Percentiles rank a stretch among this genome's conserved stretches.
phyloP scores from a whole-genome alignment of 176 grass and related monocot species.

The Phoenix dactylifera region DNA sequence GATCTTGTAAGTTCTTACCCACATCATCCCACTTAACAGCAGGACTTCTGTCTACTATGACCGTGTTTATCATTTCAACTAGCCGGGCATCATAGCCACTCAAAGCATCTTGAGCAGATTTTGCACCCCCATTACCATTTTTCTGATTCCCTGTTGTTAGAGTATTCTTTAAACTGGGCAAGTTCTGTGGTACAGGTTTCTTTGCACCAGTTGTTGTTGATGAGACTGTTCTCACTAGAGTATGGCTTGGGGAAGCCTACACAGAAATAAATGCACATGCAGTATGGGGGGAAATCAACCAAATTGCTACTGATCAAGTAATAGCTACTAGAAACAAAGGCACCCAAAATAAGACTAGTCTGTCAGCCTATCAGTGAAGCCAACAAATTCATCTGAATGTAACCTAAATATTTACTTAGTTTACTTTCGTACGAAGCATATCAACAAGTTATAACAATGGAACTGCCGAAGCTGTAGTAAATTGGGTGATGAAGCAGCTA shows the following conservation, averaged over 20 bases:
- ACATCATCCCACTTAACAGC: slow-evolving; percentile 92
- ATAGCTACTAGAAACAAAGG: no score
- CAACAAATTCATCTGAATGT: no score
- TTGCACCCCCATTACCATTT: slow-evolving; percentile 20
- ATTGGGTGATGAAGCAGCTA: no score
- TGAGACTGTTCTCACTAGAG: slow-evolving; percentile 22
- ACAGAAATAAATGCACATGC: neutral
- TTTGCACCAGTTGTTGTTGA: slow-evolving; percentile 9
- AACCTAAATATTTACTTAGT: no score
- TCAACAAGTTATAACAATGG: no score
- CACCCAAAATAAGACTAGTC: no score
- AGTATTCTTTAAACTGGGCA: slow-evolving; percentile 35
- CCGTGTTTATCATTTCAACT: slow-evolving; percentile 91
- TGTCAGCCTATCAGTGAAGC: no score
- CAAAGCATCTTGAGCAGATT: slow-evolving; percentile 35
- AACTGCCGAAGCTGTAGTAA: no score
- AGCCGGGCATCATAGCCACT: slow-evolving; percentile 44
- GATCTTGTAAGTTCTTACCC: slow-evolving; percentile 39
- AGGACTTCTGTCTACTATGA: slow-evolving; percentile 89
- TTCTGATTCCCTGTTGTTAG: slow-evolving; percentile 29
- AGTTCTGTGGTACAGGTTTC: slow-evolving; percentile 25
- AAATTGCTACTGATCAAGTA: neutral
- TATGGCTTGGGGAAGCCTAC: slow-evolving; percentile 28
- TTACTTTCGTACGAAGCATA: no score
- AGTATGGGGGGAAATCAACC: neutral